phyloP scores from a whole-genome alignment of 495 filamentous ascomycete species.

The Friedmanniomyces endolithicus region DNA sequence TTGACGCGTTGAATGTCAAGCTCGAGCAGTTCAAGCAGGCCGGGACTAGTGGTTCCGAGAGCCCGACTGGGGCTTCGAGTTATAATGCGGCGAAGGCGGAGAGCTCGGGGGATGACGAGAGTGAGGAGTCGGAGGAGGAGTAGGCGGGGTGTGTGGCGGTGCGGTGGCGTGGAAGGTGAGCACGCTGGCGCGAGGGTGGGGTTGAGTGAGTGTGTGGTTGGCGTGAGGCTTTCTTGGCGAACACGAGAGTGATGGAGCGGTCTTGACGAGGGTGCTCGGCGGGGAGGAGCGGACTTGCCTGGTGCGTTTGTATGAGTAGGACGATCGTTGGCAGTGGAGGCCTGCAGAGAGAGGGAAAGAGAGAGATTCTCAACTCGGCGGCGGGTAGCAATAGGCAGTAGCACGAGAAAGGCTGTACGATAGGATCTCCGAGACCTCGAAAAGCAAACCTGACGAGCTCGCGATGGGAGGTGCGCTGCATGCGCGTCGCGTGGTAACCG shows the following conservation, averaged over 20 bases:
- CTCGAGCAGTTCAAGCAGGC: conserved; percentile 28
- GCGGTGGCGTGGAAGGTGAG: neutral
- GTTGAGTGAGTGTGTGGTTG: neutral
- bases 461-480: too few species aligned
- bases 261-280: too few species aligned
- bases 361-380: neutral
- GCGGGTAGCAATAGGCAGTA: neutral
- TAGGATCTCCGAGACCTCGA: too few species aligned
- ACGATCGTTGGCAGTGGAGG: neutral
- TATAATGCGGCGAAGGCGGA: conserved; percentile 7
- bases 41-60: conserved; percentile 15
- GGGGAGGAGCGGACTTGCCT: neutral
- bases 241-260: too few species aligned
- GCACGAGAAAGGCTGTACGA: neutral
- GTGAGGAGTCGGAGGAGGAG: conserved; percentile 22
- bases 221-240: too few species aligned
- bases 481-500: too few species aligned
- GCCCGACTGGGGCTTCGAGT: conserved; percentile 5
- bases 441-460: neutral
- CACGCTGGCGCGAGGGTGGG: neutral
- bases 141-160: conserved; percentile 8
- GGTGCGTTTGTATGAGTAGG: neutral
- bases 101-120: conserved; percentile 16
- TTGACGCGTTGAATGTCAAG: conserved; percentile 57
- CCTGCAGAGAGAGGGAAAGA: neutral